Conservation (phyloP, 1,284 basidiomycete species). For the Pseudozyma hubeiensis region DNA sequence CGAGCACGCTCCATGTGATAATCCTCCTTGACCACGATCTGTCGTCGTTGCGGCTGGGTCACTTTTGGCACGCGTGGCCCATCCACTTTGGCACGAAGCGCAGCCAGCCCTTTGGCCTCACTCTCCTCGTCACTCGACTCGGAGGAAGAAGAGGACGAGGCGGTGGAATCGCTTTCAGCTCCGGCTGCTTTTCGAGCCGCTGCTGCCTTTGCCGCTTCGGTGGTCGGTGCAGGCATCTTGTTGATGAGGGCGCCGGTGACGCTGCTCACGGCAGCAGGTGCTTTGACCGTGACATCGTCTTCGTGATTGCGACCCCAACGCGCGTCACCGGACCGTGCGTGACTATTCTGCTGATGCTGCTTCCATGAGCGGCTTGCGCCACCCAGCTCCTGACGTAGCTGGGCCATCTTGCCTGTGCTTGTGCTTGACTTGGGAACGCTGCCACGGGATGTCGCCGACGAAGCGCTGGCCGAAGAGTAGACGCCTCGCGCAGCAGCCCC, state of each 20-base stretch:
- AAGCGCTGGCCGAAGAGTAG: constrained; percentile 15
- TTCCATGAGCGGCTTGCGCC: constrained; percentile 34
- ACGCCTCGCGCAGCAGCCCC: constrained; percentile 32
- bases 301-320: constrained; percentile 50
- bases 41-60: constrained; percentile 74
- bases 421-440: constrained; percentile 29
- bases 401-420: constrained; percentile 49
- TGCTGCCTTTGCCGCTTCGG: constrained; percentile 30
- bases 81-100: constrained; percentile 70
- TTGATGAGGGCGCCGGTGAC: constrained; percentile 55
- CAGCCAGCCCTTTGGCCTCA: constrained; percentile 72
- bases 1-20: constrained; percentile 41
- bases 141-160: constrained; percentile 61
- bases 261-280: constrained; percentile 56
- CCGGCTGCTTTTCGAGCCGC: constrained; percentile 27
- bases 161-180: constrained; percentile 50
- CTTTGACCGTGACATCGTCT: constrained; percentile 52
- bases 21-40: constrained; percentile 78
- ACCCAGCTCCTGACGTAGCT: constrained; percentile 56
- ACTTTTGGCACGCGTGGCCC: constrained; percentile 65
- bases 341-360: constrained; percentile 42
- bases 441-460: constrained; percentile 15
- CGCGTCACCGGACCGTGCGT: constrained; percentile 27
- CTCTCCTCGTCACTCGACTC: constrained; percentile 73
- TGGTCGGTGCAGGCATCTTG: constrained; percentile 33